These are phyloP conservation scores for Rhizodiscina lignyota DNA, from an alignment of 495 filamentous ascomycete genomes.

Conservation along the genomic window DNA sequence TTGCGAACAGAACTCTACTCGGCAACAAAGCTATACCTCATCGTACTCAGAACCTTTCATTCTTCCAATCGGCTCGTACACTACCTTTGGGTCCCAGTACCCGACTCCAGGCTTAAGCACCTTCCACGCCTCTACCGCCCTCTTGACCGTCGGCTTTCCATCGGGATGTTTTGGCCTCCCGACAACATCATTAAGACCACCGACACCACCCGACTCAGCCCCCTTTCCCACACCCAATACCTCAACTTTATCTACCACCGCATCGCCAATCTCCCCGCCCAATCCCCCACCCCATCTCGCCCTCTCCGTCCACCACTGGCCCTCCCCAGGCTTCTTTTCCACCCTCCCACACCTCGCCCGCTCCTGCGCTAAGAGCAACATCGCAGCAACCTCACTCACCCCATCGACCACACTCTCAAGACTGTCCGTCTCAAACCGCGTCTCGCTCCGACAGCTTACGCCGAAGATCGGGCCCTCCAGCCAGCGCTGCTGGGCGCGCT, in stretches of 20 bases:
- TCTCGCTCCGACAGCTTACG: conserved; percentile 41
- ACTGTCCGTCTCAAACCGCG: conserved; percentile 26
- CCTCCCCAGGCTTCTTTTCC: conserved; percentile 51
- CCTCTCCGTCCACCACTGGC: conserved; percentile 62
- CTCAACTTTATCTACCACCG: conserved; percentile 26
- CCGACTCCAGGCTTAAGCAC: conserved; percentile 14
- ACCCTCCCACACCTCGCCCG: conserved; percentile 50
- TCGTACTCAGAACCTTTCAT: conserved; percentile 30
- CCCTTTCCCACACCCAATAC: conserved; percentile 43
- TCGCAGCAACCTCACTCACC: conserved; percentile 32
- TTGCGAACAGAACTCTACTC: background rate
- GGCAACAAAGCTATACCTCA: conserved; percentile 27
- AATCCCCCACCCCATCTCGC: conserved; percentile 54
- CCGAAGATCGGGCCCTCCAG: conserved; percentile 57
- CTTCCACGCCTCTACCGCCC: conserved; percentile 21
- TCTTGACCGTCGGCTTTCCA: conserved; percentile 24
- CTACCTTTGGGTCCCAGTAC: conserved; percentile 63
- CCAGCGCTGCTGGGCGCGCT: conserved; percentile 52
- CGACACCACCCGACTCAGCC: conserved; percentile 24
- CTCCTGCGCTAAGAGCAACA: conserved; percentile 69
- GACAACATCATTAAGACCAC: conserved; percentile 1
- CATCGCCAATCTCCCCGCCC: conserved; percentile 24
- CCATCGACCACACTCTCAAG: background rate
- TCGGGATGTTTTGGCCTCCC: conserved; percentile 5
- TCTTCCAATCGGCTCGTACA: conserved; percentile 59